These are phyloP conservation scores for Calonectria crousiana DNA, from an alignment of 2,329 filamentous ascomycete species.

Conservation along the genomic window DNA sequence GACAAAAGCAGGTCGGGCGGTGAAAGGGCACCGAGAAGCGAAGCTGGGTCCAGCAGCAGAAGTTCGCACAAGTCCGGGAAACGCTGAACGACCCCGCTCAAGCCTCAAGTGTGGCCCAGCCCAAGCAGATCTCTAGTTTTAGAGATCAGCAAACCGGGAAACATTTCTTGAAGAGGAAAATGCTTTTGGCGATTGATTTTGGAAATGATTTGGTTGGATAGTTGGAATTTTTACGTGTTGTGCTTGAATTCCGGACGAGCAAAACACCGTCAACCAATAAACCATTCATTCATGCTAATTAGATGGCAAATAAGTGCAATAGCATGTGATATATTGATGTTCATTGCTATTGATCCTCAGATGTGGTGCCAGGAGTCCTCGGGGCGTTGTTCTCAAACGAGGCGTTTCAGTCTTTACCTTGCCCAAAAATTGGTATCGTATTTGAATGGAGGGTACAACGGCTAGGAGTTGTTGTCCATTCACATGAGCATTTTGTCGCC, in stretches of 20 bases:
- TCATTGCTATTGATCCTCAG: neutral
- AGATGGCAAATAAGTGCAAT: neutral
- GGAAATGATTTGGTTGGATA: no score
- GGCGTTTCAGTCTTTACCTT: neutral
- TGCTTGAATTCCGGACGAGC: neutral
- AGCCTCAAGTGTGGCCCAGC: neutral
- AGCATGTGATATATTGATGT: neutral
- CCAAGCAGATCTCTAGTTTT: fast-evolving
- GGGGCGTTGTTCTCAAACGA: neutral
- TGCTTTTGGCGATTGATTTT: neutral
- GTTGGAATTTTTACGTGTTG: no score
- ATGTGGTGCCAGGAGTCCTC: neutral
- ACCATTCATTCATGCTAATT: no score
- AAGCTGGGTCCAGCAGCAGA: neutral
- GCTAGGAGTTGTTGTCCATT: no score
- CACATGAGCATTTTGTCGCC: neutral
- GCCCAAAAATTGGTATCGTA: neutral
- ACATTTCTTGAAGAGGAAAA: neutral
- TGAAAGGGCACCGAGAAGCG: neutral
- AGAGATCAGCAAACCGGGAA: neutral
- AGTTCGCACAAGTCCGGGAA: neutral
- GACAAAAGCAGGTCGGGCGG: neutral
- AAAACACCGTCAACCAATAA: neutral
- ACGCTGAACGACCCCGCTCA: neutral
- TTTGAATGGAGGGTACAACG: neutral